Percentiles rank a stretch among this genome's conserved stretches.
These are phyloP conservation scores for Raffaelea albimanens DNA, from an alignment of 2,329 filamentous ascomycete genomes.

Conservation along the genomic window DNA sequence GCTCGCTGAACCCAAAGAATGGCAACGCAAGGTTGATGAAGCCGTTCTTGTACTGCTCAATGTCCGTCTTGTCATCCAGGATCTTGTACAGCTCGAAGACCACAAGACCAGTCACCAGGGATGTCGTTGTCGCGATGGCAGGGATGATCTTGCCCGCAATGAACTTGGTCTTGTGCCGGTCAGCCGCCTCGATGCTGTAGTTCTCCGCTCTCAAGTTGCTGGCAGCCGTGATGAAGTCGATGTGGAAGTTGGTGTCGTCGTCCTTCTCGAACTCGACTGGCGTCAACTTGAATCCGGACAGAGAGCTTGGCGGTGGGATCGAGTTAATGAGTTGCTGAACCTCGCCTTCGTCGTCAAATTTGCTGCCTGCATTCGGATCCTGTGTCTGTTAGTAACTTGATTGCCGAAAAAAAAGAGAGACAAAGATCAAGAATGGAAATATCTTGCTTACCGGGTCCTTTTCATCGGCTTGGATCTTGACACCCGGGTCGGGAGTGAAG, in stretches of 20 bases:
- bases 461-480: slow-evolving; percentile 96
- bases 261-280: slow-evolving; percentile 97
- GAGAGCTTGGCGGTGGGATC: slow-evolving; percentile 67
- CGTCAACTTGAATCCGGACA: slow-evolving; percentile 80
- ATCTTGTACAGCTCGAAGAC: slow-evolving; percentile 94
- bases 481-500: slow-evolving; percentile 78
- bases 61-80: slow-evolving; percentile 88
- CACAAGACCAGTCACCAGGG: slow-evolving; percentile 87
- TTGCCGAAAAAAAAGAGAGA: too few relatives aligned
- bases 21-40: slow-evolving; percentile 94
- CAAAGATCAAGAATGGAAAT: too few relatives aligned
- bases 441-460: slow-evolving; percentile 63
- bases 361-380: slow-evolving; percentile 66
- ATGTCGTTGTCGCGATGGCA: slow-evolving; percentile 94
- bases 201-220: slow-evolving; percentile 96
- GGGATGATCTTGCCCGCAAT: slow-evolving; percentile 99
- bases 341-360: slow-evolving; percentile 66
- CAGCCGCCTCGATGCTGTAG: slow-evolving; percentile 89
- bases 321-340: slow-evolving; percentile 61
- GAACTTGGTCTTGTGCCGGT: slow-evolving; percentile 98
- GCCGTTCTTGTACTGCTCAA: slow-evolving; percentile 98
- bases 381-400: slow-evolving; percentile 16
- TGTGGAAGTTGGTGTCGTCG: slow-evolving; percentile 95
- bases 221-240: slow-evolving; percentile 96
- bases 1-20: slow-evolving; percentile 98